phyloP scores from a whole-genome alignment of 2,329 filamentous ascomycete genomes.

The Microdochium trichocladiopsis region DNA sequence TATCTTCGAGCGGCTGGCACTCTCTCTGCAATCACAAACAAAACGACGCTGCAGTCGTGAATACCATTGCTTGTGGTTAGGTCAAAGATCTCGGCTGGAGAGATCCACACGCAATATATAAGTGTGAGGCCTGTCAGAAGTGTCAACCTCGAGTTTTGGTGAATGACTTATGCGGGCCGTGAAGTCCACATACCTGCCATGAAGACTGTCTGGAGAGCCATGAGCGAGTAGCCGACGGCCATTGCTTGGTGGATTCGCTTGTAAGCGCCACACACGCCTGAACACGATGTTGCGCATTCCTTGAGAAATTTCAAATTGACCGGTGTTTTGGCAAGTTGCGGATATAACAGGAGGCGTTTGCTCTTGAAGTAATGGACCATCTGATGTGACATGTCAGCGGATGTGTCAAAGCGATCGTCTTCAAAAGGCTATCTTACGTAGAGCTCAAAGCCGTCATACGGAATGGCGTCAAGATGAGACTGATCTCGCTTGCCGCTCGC shows the following conservation, averaged over 20 bases:
- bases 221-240: slow-evolving; percentile 20
- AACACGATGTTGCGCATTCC: slow-evolving; percentile 9
- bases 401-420: too few relatives aligned
- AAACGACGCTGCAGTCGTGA: slow-evolving; percentile 15
- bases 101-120: slow-evolving; percentile 20
- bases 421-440: too few relatives aligned
- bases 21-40: slow-evolving; percentile 21
- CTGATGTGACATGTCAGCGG: neutral
- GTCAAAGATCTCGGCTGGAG: slow-evolving; percentile 15
- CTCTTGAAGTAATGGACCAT: slow-evolving; percentile 14
- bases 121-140: slow-evolving; percentile 16
- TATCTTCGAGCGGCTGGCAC: slow-evolving; percentile 19
- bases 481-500: slow-evolving; percentile 4
- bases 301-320: slow-evolving; percentile 13
- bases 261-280: slow-evolving; percentile 18
- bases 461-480: slow-evolving; percentile 2
- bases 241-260: slow-evolving; percentile 19
- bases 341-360: slow-evolving; percentile 12
- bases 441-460: neutral
- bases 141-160: too few relatives aligned
- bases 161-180: too few relatives aligned
- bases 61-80: slow-evolving; percentile 9
- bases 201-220: slow-evolving; percentile 20
- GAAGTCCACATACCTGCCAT: slow-evolving; percentile 10
- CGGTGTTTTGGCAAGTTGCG: slow-evolving; percentile 12